Conservation (phyloP, 164 flowering plant genomes). For the Taxillus chinensis region DNA sequence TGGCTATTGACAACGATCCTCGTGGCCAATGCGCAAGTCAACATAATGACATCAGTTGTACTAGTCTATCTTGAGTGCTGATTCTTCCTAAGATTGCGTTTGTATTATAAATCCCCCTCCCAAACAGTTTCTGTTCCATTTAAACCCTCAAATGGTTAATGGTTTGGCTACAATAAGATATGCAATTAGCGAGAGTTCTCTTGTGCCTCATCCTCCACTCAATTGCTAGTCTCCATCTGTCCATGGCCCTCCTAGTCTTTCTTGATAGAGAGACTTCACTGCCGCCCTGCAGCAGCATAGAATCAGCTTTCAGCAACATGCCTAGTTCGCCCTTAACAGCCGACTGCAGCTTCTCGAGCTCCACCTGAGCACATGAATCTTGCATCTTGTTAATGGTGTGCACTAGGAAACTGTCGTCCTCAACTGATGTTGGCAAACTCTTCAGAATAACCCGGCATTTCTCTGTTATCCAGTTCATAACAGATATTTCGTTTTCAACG, state of each 20-base stretch:
- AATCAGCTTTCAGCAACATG: conserved; percentile 30
- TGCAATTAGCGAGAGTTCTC: conserved; percentile 42
- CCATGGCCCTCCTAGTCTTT: conserved; percentile 28
- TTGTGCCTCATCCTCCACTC: conserved; percentile 81
- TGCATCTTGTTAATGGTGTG: conserved; percentile 27
- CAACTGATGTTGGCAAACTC: conserved; percentile 44
- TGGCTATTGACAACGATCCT: too few species aligned
- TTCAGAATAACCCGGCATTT: conserved; percentile 35
- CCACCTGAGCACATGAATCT: conserved; percentile 7
- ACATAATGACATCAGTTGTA: too few species aligned
- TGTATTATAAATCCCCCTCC: too few species aligned
- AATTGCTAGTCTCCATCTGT: conserved; percentile 68
- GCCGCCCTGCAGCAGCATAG: conserved; percentile 8
- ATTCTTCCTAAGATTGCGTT: too few species aligned
- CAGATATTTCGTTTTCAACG: conserved; percentile 47
- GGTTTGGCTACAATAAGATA: conserved; percentile 34
- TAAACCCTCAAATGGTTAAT: background rate
- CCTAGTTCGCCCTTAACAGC: conserved; percentile 26
- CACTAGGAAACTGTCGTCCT: conserved; percentile 46
- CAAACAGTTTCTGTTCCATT: too few species aligned
- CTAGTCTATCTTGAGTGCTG: too few species aligned
- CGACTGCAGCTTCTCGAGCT: conserved; percentile 11
- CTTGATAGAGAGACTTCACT: conserved; percentile 10
- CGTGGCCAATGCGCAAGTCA: too few species aligned
- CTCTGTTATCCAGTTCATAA: conserved; percentile 43